These are phyloP conservation scores for Fusarium nisikadoi DNA, from an alignment of 2,329 filamentous ascomycete genomes.

Conservation along the genomic window DNA sequence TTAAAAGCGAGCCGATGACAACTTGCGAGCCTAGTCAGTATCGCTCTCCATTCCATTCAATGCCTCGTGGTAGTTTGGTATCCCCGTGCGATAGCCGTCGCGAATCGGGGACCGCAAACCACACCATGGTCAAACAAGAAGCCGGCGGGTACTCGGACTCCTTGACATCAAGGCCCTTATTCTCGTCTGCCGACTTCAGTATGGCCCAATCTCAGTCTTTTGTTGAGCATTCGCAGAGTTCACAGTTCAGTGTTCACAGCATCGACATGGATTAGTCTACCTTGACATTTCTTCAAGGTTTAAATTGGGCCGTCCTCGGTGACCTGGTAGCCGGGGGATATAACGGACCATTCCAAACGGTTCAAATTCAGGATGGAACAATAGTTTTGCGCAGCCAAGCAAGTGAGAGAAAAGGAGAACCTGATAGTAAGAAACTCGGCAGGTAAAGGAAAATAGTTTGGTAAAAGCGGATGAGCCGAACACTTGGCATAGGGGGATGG, in stretches of 20 bases:
- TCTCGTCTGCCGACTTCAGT: background rate
- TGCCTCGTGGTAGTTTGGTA: background rate
- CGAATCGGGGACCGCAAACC: background rate
- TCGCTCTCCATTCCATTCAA: conserved; percentile 3
- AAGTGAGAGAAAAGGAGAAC: background rate
- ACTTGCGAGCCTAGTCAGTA: background rate
- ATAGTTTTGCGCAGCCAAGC: background rate
- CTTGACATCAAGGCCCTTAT: background rate
- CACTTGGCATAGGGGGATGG: background rate
- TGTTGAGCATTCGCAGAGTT: background rate
- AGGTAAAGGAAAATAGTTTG: background rate
- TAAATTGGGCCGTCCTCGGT: background rate
- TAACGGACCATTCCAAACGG: background rate
- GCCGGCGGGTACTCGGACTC: background rate
- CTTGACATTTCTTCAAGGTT: background rate
- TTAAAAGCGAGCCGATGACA: background rate
- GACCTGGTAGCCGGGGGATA: background rate
- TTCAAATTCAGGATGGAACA: background rate
- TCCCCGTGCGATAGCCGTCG: conserved; percentile 2
- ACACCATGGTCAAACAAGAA: background rate
- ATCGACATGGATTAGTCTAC: background rate
- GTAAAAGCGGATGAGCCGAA: background rate
- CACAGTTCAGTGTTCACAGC: background rate
- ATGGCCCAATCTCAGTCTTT: background rate
- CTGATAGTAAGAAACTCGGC: background rate